These are phyloP conservation scores for Leishmania tarentolae DNA, from an alignment of 208 protist species.

Conservation along the genomic window DNA sequence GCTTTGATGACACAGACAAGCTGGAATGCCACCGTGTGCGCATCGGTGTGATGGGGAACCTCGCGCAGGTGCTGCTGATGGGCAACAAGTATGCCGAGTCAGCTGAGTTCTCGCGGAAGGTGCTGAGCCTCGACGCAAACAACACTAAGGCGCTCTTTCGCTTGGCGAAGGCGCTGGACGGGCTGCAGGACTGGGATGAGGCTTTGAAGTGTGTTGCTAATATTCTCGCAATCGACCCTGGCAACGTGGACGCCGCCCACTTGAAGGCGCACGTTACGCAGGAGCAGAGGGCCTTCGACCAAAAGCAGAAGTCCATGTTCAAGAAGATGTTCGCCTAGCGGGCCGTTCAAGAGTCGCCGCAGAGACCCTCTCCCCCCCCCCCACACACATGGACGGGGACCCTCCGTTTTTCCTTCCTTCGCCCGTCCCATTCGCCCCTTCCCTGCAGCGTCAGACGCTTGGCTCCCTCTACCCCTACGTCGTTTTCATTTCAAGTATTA, in stretches of 20 bases:
- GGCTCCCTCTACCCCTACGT: not conserved
- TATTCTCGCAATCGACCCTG: slow-evolving; percentile 56
- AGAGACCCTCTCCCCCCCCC: not conserved
- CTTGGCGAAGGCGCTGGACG: slow-evolving; percentile 66
- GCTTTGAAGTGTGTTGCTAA: slow-evolving; percentile 44
- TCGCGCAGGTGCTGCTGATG: slow-evolving; percentile 80
- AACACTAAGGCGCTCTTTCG: slow-evolving; percentile 85
- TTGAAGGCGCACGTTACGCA: slow-evolving; percentile 54
- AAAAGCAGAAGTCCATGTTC: slow-evolving; percentile 80
- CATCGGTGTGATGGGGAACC: slow-evolving; percentile 65
- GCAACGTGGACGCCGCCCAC: slow-evolving; percentile 62
- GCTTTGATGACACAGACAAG: slow-evolving; percentile 60
- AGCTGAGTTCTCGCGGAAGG: slow-evolving; percentile 58
- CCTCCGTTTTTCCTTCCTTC: not conserved
- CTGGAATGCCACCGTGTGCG: slow-evolving; percentile 50
- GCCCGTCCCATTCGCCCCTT: not conserved
- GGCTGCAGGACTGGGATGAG: slow-evolving; percentile 74
- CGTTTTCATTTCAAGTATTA: no score
- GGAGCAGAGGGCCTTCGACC: slow-evolving; percentile 63
- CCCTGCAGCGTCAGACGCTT: not conserved
- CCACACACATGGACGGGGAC: not conserved
- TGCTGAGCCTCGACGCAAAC: slow-evolving; percentile 53
- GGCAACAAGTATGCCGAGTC: slow-evolving; percentile 50
- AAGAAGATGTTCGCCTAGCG: slow-evolving; percentile 86
- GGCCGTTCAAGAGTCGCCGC: not conserved